Evolutionary conservation across 768 basidiomycete species (phyloP).

Genomic region (Suillus bovinus): DNA sequence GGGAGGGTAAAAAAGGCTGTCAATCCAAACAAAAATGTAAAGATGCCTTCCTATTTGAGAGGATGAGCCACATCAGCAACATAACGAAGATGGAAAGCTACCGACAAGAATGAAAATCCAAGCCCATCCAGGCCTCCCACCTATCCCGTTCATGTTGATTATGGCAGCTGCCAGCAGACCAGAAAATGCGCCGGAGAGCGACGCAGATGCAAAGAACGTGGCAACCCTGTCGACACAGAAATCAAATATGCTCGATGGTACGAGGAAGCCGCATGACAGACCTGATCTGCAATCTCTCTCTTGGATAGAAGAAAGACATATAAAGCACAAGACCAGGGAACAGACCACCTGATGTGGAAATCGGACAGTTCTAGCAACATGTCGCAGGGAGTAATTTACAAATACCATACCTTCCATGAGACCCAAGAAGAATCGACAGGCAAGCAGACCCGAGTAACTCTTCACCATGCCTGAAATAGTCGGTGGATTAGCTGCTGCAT

Average conservation of each 20-base stretch:
- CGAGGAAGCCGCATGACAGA: background rate
- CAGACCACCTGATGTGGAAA: conserved; percentile 46
- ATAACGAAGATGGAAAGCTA: background rate
- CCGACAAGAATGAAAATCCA: conserved; percentile 59
- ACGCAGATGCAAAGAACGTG: conserved; percentile 43
- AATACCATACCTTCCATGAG: conserved; percentile 52
- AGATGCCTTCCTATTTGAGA: conserved; percentile 49
- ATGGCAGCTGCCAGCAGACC: conserved; percentile 66
- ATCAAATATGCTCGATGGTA: conserved; percentile 9
- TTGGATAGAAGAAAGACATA: conserved; percentile 50
- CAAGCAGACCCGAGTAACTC: conserved; percentile 53
- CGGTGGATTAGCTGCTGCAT: background rate
- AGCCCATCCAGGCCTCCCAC: conserved; percentile 57
- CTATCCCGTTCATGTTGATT: conserved; percentile 52
- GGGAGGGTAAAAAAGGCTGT: conserved; percentile 51
- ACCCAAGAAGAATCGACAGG: conserved; percentile 51
- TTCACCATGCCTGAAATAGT: conserved; percentile 41
- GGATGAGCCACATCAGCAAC: conserved; percentile 1
- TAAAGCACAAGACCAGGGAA: conserved; percentile 60
- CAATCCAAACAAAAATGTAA: conserved; percentile 61
- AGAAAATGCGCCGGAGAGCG: conserved; percentile 60
- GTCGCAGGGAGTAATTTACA: background rate
- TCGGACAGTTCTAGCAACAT: background rate
- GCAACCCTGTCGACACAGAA: conserved; percentile 33
- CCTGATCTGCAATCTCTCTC: conserved; percentile 27